Base-by-base conservation (phyloP, 306 rosid species). In the Hippophae rhamnoides region DNA sequence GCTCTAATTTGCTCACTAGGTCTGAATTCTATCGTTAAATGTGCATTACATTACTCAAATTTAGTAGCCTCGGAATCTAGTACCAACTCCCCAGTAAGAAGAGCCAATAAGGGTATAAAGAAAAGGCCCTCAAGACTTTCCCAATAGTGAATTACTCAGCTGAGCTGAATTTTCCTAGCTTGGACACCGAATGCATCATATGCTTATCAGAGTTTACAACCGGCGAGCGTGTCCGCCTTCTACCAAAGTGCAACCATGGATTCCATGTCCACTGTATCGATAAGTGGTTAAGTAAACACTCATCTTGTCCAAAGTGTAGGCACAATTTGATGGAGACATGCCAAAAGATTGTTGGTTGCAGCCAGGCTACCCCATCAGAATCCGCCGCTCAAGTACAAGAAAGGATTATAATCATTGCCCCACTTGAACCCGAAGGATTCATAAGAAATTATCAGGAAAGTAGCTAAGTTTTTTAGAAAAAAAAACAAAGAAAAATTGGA, bases 1-100 rank as follows among this genome's bases (percentile, higher is more conserved):
- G 97, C 99, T 11, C 78, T 93, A 0, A 80, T 93, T 5, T 88
- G 95, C 68, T 93, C 99, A 0, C 73, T 93, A 8, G 93, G 95
- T 1, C 57, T 93, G 25, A 93, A 93, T 75, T 84, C 97, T 68
- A 78, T 93, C 69, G 79, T 86, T 41, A 72, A 89, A 62, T 93
- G 97, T 53, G 90, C 83, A 23, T 63, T 88, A n/a, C 79, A 73
- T 48, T 88, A 94, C 69, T 86, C 94, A 0, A 78, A 41, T 54
- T 59, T 86, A 8, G 81, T 82, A 7, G 31, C 62, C 26, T 67
- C 58, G 8, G 76, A 69, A 13, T 72, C 82, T 4, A 7, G 40
- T 0, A 63, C 27, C 49, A 63, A 9, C 13, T 54, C 6, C 18
- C 49, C 76, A 3, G 47, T 70, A 5, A 18, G 61, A 55, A 5